Base-by-base conservation (phyloP, 1,139 yeast genomes). In the Geotrichum phurueaensis region DNA sequence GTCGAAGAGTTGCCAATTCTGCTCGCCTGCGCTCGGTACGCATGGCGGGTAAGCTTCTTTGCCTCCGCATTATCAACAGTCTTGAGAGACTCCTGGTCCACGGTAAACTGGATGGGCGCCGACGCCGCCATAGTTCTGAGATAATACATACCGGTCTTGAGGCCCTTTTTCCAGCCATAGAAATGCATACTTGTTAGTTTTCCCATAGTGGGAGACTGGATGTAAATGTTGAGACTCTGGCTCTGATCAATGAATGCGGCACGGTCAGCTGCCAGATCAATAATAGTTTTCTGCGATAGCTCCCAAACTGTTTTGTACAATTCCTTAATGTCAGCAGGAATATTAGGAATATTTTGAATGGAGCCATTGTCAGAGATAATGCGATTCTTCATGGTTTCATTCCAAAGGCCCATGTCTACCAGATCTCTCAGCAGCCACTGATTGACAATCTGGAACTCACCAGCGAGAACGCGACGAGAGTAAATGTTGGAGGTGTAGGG, bases 121-220 rank as follows among this genome's bases (percentile, higher is more conserved):
- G 95, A 80, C 3, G 96, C 96, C n/a, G 96, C 94, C 72, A 85
- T 90, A 0, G 96, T 89, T 71, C 96, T 79, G 69, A 90, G 77
- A 75, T 89, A 89, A 76, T 90, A 90, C 91, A 89, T 88, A 61
- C 97, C 97, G 1, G 97, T 90, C 77, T 90, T 90, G 70, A 90
- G 80, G 31, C 96, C 96, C 75, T 83, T 85, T 73, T 83, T 83
- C 97, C 96, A 90, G 25, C 95, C 95, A 72, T 89, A 87, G 75
- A 90, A 89, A 72, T 92, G 98, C 94, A 92, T 91, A 69, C 92
- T 84, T 18, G 98, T 92, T 66, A 94, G 80, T 74, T 92, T 92
- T 65, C 96, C 95, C 85, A 89, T 85, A 1, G 97, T 88, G 57
- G 97, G 97, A 62, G 86, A 83, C 72, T 59, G 57, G 73, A 89